Base-by-base conservation (phyloP, 208 protist species). In the Wallacemonas sp. region DNA sequence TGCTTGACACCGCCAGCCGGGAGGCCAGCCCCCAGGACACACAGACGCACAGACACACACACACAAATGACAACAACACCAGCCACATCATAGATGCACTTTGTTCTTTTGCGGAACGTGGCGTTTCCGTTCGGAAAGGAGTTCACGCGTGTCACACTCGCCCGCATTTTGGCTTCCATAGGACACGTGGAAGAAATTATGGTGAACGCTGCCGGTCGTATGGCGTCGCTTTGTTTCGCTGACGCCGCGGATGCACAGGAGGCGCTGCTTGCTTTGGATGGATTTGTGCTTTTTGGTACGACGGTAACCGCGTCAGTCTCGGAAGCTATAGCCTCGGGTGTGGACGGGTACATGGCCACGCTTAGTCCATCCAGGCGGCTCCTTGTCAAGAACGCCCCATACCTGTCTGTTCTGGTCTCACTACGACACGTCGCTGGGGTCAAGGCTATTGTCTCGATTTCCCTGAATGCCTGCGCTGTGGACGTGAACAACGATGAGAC, bases 241-340 rank as follows among this genome's bases (percentile, higher is more conserved):
- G 83, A 91, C 57, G 77, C 82, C 31, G 69, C 74, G 49, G 72
- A 67, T 41, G 87, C 87, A 11, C 89, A 95, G 57, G 71, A 85
- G 32, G 86, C 87, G 11, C 69, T 92, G n/a, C 26, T 93, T 22
- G 62, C 61, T 44, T 65, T 95, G 33, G 77, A 95, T 36, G 79
- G 82, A 1, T 78, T 75, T 69, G 55, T 79, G 25, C 61, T 95
- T 49, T 89, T 90, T 76, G 86, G 84, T 26, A 31, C 33, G 23
- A n/a, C 50, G 23, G 70, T 94, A n/a, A 46, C 57, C 8, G 59
- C 87, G 26, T 57, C 57, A 18, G 79, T 94, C 16, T 70, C 85
- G 20, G 55, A 61, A 20, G 71, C 88, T 36, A 81, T 86, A 1
- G 14, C 38, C 31, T 87, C 69, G 26, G 72, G 77, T 26, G 69